phyloP scores from a whole-genome alignment of 257 asterid species.

The Paraleonurus japonicus region DNA sequence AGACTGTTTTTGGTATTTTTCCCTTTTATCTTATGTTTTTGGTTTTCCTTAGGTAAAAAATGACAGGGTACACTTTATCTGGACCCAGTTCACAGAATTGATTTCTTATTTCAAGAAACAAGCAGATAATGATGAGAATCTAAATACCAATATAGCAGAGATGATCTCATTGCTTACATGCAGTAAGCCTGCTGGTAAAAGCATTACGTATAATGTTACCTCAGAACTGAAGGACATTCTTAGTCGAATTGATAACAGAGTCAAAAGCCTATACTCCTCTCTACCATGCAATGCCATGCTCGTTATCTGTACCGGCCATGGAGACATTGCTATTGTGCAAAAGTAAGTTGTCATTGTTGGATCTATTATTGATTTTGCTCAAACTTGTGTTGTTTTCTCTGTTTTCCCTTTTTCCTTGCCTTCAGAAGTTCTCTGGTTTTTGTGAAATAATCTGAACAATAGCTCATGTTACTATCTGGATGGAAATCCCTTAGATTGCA shows the following conservation, averaged over 20 bases:
- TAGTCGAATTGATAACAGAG: conserved; percentile 54
- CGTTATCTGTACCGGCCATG: conserved; percentile 89
- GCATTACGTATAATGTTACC: conserved; percentile 42
- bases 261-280: conserved; percentile 59
- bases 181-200: conserved; percentile 48
- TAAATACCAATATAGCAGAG: conserved; percentile 72
- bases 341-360: conserved; percentile 47
- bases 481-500: background rate
- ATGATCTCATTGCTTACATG: conserved; percentile 91
- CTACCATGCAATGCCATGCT: conserved; percentile 84
- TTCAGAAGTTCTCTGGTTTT: background rate
- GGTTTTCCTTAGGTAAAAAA: conserved; percentile 57
- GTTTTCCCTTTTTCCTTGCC: background rate
- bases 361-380: conserved; percentile 6
- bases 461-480: background rate
- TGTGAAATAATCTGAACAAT: background rate
- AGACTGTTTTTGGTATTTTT: background rate
- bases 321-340: conserved; percentile 81
- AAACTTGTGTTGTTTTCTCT: background rate
- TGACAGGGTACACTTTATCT: conserved; percentile 68
- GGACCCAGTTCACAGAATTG: conserved; percentile 88
- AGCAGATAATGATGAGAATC: conserved; percentile 58
- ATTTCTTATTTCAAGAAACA: conserved; percentile 60
- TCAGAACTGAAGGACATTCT: conserved; percentile 81
- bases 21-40: conserved; percentile 13